A percentile compares a stretch with the other conserved stretches of the same genome.
phyloP scores from a whole-genome alignment of 805 yeast genomes.

The Candida khao-thaluensis region DNA sequence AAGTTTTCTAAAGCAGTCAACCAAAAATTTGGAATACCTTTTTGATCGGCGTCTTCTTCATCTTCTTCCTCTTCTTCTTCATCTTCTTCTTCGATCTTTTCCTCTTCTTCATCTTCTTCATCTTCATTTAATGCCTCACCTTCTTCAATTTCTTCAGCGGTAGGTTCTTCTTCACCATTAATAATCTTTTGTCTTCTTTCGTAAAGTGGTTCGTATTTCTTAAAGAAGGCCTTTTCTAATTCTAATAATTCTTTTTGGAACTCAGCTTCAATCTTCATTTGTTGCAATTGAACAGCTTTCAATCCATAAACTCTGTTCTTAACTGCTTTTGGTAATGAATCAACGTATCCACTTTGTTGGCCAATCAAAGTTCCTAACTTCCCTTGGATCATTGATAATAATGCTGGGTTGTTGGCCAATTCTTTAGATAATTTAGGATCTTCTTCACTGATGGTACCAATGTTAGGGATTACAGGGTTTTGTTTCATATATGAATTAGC shows the following conservation, averaged over 20 bases:
- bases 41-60: slow-evolving; percentile 45
- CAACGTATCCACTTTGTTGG: slow-evolving; percentile 81
- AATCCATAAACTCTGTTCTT: slow-evolving; percentile 78
- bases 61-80: slow-evolving; percentile 30
- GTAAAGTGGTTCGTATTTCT: slow-evolving; percentile 73
- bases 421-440: slow-evolving; percentile 42
- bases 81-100: slow-evolving; percentile 20
- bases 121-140: slow-evolving; percentile 73
- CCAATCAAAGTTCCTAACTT: slow-evolving; percentile 84
- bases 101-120: slow-evolving; percentile 28
- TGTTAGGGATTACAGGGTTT: slow-evolving; percentile 42
- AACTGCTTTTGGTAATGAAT: slow-evolving; percentile 66
- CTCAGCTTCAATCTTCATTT: slow-evolving; percentile 82
- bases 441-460: slow-evolving; percentile 68
- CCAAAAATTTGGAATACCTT: slow-evolving; percentile 96
- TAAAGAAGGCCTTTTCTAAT: slow-evolving; percentile 77
- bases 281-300: slow-evolving; percentile 75
- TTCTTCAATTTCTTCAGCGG: slow-evolving; percentile 68
- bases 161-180: slow-evolving; percentile 73
- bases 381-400: slow-evolving; percentile 85
- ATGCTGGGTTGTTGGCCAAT: slow-evolving; percentile 74
- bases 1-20: slow-evolving; percentile 90
- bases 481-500: slow-evolving; percentile 70
- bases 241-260: slow-evolving; percentile 86
- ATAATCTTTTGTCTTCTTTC: slow-evolving; percentile 71